phyloP scores from a whole-genome alignment of 2,329 filamentous ascomycete genomes.

The Orbilia blumenaviensis region DNA sequence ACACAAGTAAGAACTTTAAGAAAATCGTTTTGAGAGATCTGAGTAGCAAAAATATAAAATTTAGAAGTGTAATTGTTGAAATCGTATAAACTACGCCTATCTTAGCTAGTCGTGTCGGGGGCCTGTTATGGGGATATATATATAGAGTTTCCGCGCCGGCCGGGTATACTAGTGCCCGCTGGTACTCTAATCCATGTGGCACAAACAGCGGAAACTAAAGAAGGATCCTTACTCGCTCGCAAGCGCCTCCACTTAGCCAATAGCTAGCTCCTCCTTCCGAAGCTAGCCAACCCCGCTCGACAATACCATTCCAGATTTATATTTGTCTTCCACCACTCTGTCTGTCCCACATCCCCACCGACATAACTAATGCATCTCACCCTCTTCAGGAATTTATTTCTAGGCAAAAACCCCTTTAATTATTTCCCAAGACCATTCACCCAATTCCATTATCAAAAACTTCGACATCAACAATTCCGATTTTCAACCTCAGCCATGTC shows the following conservation, averaged over 20 bases:
- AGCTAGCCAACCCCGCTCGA: constrained; percentile 18
- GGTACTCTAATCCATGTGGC: constrained; percentile 7
- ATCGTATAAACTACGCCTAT: not conserved
- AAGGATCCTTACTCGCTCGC: constrained; percentile 1
- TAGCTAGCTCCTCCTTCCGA: not conserved
- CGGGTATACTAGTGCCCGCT: too few species aligned
- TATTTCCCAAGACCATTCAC: not conserved
- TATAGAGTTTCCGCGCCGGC: too few species aligned
- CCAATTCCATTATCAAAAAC: not conserved
- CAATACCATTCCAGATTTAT: not conserved
- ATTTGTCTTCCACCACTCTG: not conserved
- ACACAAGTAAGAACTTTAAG: too few species aligned
- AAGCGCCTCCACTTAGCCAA: not conserved
- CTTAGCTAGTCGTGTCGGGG: not conserved
- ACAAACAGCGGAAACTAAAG: not conserved
- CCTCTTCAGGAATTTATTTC: constrained; percentile 10
- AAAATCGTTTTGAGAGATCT: too few species aligned
- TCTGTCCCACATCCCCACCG: not conserved
- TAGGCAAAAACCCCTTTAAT: constrained; percentile 1
- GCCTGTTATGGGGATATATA: not conserved
- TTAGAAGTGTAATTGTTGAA: not conserved
- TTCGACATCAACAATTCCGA: not conserved
- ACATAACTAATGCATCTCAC: constrained; percentile 10
- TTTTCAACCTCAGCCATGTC: constrained; percentile 8
- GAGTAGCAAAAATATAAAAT: too few species aligned